These are phyloP conservation scores for Caryopteris hybrid DNA, from an alignment of 305 asterid species.

Conservation along the genomic window DNA sequence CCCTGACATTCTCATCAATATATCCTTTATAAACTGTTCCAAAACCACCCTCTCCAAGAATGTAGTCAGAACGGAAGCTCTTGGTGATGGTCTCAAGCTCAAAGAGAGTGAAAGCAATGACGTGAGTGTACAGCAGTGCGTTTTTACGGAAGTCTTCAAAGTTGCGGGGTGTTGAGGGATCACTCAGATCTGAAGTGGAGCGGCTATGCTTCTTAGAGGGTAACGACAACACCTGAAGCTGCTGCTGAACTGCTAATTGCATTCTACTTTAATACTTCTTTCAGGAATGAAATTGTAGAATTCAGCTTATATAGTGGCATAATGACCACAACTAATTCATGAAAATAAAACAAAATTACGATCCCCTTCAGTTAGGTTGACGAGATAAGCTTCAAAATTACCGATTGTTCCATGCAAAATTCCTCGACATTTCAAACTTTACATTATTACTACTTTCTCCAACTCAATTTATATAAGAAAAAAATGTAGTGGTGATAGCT, in stretches of 20 bases:
- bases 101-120: conserved; percentile 81
- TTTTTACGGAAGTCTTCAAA: conserved; percentile 76
- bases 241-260: conserved; percentile 62
- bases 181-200: conserved; percentile 82
- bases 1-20: conserved; percentile 95
- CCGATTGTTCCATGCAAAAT: neutral
- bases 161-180: conserved; percentile 74
- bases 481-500: neutral
- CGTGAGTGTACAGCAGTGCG: conserved; percentile 73
- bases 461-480: neutral
- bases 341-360: conserved; percentile 22
- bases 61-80: conserved; percentile 96
- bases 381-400: neutral
- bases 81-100: conserved; percentile 97
- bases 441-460: neutral
- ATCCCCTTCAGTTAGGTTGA: neutral
- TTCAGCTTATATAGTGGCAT: neutral
- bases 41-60: conserved; percentile 96
- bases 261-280: conserved; percentile 4
- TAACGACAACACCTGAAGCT: conserved; percentile 49
- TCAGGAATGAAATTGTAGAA: neutral
- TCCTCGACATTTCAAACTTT: neutral
- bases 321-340: conserved; percentile 1
- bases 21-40: conserved; percentile 98
- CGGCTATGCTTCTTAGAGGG: conserved; percentile 62